Percentiles rank a stretch among this genome's conserved stretches.
These are phyloP conservation scores for Nannochloris sp. DNA, from an alignment of 139 green algal genomes.

Conservation along the genomic window DNA sequence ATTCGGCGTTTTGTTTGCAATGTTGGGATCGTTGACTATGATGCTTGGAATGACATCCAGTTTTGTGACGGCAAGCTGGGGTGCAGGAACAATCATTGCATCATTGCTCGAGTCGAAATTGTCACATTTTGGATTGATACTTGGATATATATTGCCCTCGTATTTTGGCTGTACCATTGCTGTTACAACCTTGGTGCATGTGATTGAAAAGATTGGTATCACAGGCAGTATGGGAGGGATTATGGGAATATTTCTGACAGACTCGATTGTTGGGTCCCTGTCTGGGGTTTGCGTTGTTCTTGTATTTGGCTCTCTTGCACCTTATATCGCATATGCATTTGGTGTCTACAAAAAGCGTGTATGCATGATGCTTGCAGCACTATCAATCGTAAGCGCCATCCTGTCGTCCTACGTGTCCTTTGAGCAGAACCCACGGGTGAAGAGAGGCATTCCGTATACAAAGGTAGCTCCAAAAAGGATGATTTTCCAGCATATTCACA, in stretches of 20 bases:
- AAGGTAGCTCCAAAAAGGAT: slow-evolving; percentile 26
- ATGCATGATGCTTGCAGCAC: background rate
- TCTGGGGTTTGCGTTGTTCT: slow-evolving; percentile 3
- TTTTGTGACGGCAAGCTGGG: slow-evolving; percentile 30
- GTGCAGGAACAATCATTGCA: background rate
- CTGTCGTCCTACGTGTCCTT: too few species aligned
- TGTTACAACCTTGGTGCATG: slow-evolving; percentile 11
- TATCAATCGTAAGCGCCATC: background rate
- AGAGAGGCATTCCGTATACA: slow-evolving; percentile 9
- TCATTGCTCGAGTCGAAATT: slow-evolving; percentile 2
- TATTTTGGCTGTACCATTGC: slow-evolving; percentile 2
- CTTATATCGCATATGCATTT: slow-evolving; percentile 7
- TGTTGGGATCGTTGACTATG: slow-evolving; percentile 12
- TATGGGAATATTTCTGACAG: slow-evolving; percentile 3
- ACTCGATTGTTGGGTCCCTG: slow-evolving; percentile 1
- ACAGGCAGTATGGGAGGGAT: background rate
- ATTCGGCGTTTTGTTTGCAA: slow-evolving; percentile 14
- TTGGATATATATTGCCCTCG: background rate
- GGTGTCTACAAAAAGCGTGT: background rate
- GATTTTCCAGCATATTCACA: slow-evolving; percentile 32
- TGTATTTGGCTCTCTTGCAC: background rate
- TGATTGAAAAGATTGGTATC: slow-evolving; percentile 42
- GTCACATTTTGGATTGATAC: background rate
- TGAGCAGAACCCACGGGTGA: too few species aligned
- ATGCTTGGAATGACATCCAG: slow-evolving; percentile 13